Evolutionary conservation across 495 filamentous ascomycete species (phyloP).

Genomic region (Hypoxylon fuscum): DNA sequence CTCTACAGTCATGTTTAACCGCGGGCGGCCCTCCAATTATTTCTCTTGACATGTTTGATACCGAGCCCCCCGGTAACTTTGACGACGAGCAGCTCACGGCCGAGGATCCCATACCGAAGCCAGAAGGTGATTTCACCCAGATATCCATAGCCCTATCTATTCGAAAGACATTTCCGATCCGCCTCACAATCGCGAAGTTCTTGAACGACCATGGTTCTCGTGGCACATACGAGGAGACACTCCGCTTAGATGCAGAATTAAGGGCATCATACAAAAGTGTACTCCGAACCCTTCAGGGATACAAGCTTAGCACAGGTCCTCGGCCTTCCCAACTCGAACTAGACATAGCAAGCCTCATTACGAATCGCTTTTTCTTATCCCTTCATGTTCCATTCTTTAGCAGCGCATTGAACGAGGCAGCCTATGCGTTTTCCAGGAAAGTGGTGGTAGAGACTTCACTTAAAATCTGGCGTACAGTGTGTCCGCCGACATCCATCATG

Average conservation of each 20-base stretch:
- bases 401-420: constrained; percentile 47
- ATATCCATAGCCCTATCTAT: constrained; percentile 51
- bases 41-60: constrained; percentile 56
- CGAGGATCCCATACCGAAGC: constrained; percentile 34
- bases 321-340: constrained; percentile 49
- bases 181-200: constrained; percentile 49
- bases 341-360: constrained; percentile 49
- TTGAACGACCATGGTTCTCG: constrained; percentile 47
- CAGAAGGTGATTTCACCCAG: constrained; percentile 45
- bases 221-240: constrained; percentile 48
- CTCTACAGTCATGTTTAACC: constrained; percentile 60
- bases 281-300: constrained; percentile 47
- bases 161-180: constrained; percentile 45
- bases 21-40: constrained; percentile 63
- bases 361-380: constrained; percentile 66
- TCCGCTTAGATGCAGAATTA: constrained; percentile 50
- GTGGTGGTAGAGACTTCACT: constrained; percentile 56
- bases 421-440: constrained; percentile 58
- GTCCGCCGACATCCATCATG: constrained; percentile 21
- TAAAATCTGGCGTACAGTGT: constrained; percentile 49
- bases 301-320: constrained; percentile 44
- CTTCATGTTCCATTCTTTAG: constrained; percentile 53
- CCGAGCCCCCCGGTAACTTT: constrained; percentile 59
- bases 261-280: constrained; percentile 45
- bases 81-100: constrained; percentile 51